These are phyloP conservation scores for Aspergillus intermedius DNA, from an alignment of 2,329 filamentous ascomycete genomes.

Conservation along the genomic window DNA sequence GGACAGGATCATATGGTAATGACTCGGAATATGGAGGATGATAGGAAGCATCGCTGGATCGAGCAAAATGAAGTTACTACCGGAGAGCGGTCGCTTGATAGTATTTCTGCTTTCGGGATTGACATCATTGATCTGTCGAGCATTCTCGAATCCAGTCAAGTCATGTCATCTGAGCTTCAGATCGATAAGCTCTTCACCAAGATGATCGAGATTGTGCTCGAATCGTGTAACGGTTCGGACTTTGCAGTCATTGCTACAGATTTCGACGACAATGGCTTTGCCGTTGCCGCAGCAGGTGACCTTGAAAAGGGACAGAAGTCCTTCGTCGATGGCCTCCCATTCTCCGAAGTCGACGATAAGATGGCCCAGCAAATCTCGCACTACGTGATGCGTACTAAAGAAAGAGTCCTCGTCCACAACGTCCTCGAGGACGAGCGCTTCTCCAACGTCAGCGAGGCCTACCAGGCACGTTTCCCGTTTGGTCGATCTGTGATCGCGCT, in stretches of 20 bases:
- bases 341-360: conserved; percentile 52
- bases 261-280: conserved; percentile 54
- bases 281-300: conserved; percentile 55
- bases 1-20: conserved; percentile 25
- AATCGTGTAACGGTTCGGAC: conserved; percentile 56
- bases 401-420: conserved; percentile 59
- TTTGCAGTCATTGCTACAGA: conserved; percentile 56
- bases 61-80: conserved; percentile 35
- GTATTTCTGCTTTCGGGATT: conserved; percentile 34
- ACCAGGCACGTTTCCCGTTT: conserved; percentile 49
- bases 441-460: conserved; percentile 53
- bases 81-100: conserved; percentile 33
- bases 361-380: conserved; percentile 57
- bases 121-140: conserved; percentile 58
- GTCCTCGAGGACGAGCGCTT: conserved; percentile 60
- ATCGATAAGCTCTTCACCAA: conserved; percentile 57
- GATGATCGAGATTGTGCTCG: conserved; percentile 59
- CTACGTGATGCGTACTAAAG: conserved; percentile 57
- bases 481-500: conserved; percentile 57
- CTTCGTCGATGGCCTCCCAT: conserved; percentile 49
- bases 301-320: conserved; percentile 49
- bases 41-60: conserved; percentile 37
- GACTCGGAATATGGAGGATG: conserved; percentile 30
- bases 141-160: conserved; percentile 59
- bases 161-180: conserved; percentile 59